Base-by-base conservation (phyloP, 2,329 filamentous ascomycete genomes). In the Phialemonium atrogriseum region DNA sequence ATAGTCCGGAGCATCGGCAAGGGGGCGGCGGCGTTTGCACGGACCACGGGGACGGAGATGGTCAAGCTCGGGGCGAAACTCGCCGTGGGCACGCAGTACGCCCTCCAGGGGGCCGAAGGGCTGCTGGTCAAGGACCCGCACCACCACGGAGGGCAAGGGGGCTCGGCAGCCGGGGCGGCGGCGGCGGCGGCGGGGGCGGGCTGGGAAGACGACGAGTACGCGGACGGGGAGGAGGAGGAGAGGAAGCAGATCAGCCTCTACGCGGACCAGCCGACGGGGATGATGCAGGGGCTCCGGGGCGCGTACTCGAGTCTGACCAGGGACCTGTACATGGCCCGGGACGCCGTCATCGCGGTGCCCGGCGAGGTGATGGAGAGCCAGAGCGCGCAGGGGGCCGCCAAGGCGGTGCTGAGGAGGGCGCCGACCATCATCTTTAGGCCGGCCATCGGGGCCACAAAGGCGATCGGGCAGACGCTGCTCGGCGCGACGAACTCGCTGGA, bases 261-360 rank as follows among this genome's bases (percentile, higher is more conserved):
- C 50, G 91, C 93, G 0, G 84, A 96, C 46, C 91, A 96, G 51
- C 93, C 93, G 1, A 75, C 91, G 2, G 85, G 85, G 2, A 83
- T 98, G 3, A 69, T 89, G 4, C 84, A 93, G 46, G 91, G 91
- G 4, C 64, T 98, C 11, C 73, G 83, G 3, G 84, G 84, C 10
- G 91, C 87, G 4, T 89, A 88, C 47, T 67, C 78, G 17, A 84
- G 87, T 32, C 68, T 98, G 17, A 79, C 88, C 38, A 76, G 87
- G 20, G 93, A 98, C 54, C 66, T 98, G n/a, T 70, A 89, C 23
- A 67, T 88, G 26, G 85, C 91, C 1, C 70, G 80, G 35, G 87
- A 98, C 58, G 91, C 89, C 8, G 86, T 98, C 36, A 89, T 98
- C 46, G 91, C 89, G 2, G 85, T 98, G 16, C 89, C 91, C 1